phyloP scores from a whole-genome alignment of 352 stramenopile species.

The Globisporangium cederbergense region DNA sequence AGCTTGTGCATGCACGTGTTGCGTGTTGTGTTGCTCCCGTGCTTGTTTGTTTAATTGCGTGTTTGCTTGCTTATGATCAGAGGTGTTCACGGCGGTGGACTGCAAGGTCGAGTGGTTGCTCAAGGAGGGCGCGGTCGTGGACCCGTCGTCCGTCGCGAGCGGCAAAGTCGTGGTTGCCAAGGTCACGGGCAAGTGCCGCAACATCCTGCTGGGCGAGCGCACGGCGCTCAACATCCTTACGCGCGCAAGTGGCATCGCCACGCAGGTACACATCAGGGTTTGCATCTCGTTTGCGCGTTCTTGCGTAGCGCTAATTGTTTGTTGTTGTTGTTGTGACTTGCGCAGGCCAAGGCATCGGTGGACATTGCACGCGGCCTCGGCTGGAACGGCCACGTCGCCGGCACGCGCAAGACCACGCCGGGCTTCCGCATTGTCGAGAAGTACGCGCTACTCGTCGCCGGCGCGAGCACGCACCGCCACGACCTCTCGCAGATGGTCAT shows the following conservation, averaged over 20 bases:
- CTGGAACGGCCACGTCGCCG: conserved; percentile 94
- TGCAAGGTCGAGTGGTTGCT: conserved; percentile 92
- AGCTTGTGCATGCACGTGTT: background rate
- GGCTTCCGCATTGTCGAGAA: conserved; percentile 99
- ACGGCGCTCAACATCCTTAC: conserved; percentile 97
- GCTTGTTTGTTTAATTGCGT: background rate
- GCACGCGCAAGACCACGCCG: conserved; percentile 98
- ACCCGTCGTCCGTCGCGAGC: conserved; percentile 30
- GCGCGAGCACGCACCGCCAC: conserved; percentile 91
- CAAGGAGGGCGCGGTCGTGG: conserved; percentile 60
- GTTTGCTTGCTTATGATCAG: conserved; percentile 24
- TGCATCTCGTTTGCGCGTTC: background rate
- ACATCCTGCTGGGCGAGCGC: conserved; percentile 95
- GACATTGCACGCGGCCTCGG: conserved; percentile 58
- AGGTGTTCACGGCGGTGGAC: conserved; percentile 90
- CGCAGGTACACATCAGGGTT: conserved; percentile 25
- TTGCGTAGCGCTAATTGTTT: background rate
- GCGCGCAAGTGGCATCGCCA: conserved; percentile 95
- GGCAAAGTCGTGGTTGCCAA: conserved; percentile 92
- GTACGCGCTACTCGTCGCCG: conserved; percentile 97
- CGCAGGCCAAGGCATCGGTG: conserved; percentile 48
- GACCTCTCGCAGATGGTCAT: conserved; percentile 99
- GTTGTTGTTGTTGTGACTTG: background rate
- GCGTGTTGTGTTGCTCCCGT: background rate
- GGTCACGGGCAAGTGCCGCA: conserved; percentile 92